phyloP scores from a whole-genome alignment of 495 filamentous ascomycete species.

The Hypoxylon fragiforme region DNA sequence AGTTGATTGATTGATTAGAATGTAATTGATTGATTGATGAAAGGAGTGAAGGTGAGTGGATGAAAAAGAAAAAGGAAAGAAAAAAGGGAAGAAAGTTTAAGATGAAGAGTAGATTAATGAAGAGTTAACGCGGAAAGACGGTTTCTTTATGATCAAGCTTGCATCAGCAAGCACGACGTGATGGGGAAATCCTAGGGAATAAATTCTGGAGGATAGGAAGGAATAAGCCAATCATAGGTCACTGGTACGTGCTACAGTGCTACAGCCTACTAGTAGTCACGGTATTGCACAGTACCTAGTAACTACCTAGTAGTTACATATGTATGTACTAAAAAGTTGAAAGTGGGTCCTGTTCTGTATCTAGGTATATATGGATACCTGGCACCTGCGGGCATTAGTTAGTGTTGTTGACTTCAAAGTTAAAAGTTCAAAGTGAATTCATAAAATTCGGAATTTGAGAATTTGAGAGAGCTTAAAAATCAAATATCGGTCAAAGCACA shows the following conservation, averaged over 20 bases:
- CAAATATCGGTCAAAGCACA: too few species aligned
- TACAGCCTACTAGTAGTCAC: background rate
- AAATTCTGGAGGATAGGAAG: slow-evolving; percentile 19
- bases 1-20: background rate
- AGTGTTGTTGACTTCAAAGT: too few species aligned
- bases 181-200: slow-evolving; percentile 22
- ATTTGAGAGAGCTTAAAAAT: too few species aligned
- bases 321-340: background rate
- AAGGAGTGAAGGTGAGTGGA: background rate
- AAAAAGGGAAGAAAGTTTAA: background rate
- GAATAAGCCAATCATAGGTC: too few species aligned
- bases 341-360: too few species aligned
- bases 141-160: slow-evolving; percentile 27
- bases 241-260: too few species aligned
- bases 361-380: too few species aligned
- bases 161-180: slow-evolving; percentile 26
- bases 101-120: slow-evolving; percentile 2
- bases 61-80: slow-evolving; percentile 2
- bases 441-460: too few species aligned
- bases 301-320: background rate
- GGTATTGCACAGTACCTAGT: too few species aligned
- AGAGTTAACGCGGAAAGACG: slow-evolving; percentile 9
- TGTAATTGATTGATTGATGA: background rate
- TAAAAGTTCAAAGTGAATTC: too few species aligned
- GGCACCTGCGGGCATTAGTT: too few species aligned